Evolutionary conservation across 2,329 filamentous ascomycete species (phyloP).

Genomic region (Madurella fahalii): DNA sequence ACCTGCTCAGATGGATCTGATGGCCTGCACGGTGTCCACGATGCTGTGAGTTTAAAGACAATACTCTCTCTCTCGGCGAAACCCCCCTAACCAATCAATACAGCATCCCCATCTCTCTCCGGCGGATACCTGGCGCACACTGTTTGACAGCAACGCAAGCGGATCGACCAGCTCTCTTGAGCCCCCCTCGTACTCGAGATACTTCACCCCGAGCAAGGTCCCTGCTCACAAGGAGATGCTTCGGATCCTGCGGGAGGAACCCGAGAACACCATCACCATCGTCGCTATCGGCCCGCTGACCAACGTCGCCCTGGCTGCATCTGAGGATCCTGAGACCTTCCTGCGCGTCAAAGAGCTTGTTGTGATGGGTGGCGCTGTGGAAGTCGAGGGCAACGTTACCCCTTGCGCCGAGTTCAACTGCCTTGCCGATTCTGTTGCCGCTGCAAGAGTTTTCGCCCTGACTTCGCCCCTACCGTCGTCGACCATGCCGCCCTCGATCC

Average conservation of each 20-base stretch:
- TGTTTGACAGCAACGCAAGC: constrained; percentile 51
- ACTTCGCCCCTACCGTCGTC: constrained; percentile 69
- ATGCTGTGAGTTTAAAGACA: constrained; percentile 39
- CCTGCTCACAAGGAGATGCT: constrained; percentile 84
- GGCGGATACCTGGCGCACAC: constrained; percentile 66
- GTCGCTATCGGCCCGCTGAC: constrained; percentile 87
- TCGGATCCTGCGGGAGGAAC: constrained; percentile 76
- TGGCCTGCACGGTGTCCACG: constrained; percentile 72
- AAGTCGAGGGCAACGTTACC: constrained; percentile 74
- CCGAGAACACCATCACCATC: constrained; percentile 80
- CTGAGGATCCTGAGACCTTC: constrained; percentile 85
- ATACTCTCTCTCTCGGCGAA: background rate
- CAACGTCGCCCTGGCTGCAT: constrained; percentile 86
- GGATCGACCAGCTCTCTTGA: constrained; percentile 32
- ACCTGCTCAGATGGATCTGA: constrained; percentile 61
- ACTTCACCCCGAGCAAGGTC: constrained; percentile 72
- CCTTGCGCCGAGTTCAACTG: constrained; percentile 94
- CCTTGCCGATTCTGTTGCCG: constrained; percentile 78
- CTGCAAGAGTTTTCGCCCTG: constrained; percentile 72
- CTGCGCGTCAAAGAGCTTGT: constrained; percentile 84
- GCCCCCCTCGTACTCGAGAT: constrained; percentile 44
- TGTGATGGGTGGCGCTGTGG: constrained; percentile 89
- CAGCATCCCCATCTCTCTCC: constrained; percentile 71
- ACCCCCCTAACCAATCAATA: constrained; percentile 6
- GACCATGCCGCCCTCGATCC: constrained; percentile 70